Base-by-base conservation (phyloP, 2,329 filamentous ascomycete species). In the Dothiorella sarmentorum region DNA sequence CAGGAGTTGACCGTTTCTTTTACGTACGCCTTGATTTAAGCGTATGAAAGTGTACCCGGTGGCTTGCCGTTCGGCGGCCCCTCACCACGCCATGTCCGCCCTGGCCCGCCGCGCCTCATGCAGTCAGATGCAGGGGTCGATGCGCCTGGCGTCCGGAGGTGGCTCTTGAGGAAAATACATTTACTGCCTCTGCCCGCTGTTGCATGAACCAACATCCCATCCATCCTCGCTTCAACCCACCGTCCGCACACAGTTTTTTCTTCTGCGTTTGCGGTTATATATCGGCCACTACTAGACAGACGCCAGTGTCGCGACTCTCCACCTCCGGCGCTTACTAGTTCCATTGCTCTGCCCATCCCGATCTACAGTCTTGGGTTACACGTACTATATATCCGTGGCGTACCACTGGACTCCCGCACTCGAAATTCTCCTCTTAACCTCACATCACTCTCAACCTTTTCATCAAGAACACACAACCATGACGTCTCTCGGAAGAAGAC, bases 41-140 rank as follows among this genome's bases (percentile, higher is more conserved):
- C 47, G 35, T 27, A n/a, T 27, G 24, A 40, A 29, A 22, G n/a
- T 45, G 26, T n/a, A n/a, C 33, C n/a, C 15, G 18, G 22, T 53
- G 35, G 49, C 33, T 29, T 29, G 22, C 24, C n/a, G 33, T n/a
- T n/a, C n/a, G n/a, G n/a, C 49, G 35, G 49, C 49, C 49, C 49
- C 49, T 53, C 49, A n/a, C 33, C 38, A 29, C 45, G 45, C 45
- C 45, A 49, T 52, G 20, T 20, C 31, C 13, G 22, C 33, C 24
- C 11, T 26, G 20, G n/a, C 24, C 15, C 20, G 49, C 49, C 49
- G 49, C 49, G 35, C 35, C 49, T 20, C 49, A 53, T 53, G 49
- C 35, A 24, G 49, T 53, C 49, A 53, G 49, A 18, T 40, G 49
- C 49, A 53, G 49, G 49, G 49, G 49, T 29, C 33, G 33, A 18